Evolutionary conservation across 257 asterid species (phyloP), one percentile per base, ranked within the genome.

Genomic region (Osmanthus fragrans): DNA sequence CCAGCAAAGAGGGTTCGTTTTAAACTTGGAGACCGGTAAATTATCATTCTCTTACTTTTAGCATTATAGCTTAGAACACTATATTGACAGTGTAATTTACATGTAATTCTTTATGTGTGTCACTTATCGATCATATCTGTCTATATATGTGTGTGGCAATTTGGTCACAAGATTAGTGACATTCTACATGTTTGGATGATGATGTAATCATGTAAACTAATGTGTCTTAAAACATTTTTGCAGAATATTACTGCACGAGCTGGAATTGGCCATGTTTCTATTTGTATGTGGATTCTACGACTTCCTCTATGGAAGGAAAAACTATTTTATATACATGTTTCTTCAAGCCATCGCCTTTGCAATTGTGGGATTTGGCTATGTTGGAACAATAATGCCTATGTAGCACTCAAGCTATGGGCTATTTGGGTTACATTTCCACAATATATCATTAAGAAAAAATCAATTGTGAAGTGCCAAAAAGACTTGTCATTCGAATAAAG

Each of bases 241-340:
- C 92, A 93, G 99, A 79, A 83, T 95, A 64, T 93, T 79, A 15
- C n/a, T 90, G 9, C 92, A 87, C 11, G 98, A 95, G 80, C 77
- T 95, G 47, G 98, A 93, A 66, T 88, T 93, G 10, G 98, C 97
- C 0, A 87, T 60, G 25, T 93, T 91, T 66, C 91, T 93, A 10
- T 93, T 93, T 94, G 70, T 89, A 68, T 88, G 97, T 32, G 99
- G 97, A 42, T 95, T 96, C 85, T 95, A 90, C 39, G 99, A 95
- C 82, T 87, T 88, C 47, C 80, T 90, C 1, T 93, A 91, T 15
- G 97, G 99, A 45, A 93, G 84, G 74, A 90, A 91, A 80, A 73
- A 80, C 82, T 95, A 93, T 76, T 95, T 91, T 82, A 85, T 93
- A 64, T 91, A 95, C 80, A 84, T 95, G 1, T 92, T 91, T 80